Conservation (phyloP, 148 eudicot genomes). For the Mesembryanthemum crystallinum region DNA sequence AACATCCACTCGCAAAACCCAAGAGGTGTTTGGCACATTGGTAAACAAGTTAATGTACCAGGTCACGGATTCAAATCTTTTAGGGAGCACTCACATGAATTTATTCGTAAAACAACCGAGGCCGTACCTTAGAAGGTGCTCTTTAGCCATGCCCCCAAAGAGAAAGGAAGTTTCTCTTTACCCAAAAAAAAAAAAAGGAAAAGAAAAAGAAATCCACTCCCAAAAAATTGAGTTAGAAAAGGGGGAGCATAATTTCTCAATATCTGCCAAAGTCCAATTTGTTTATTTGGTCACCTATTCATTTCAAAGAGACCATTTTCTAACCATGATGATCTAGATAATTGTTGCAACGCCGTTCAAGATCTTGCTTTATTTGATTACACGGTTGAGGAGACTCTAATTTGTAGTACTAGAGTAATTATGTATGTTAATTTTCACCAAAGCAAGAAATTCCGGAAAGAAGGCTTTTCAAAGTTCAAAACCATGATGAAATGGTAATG, state of each 20-base stretch:
- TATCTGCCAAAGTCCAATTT: not conserved
- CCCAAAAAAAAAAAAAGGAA: too few species aligned
- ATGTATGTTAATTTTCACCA: not conserved
- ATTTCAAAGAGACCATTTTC: not conserved
- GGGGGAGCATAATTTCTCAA: constrained; percentile 7
- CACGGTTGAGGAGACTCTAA: not conserved
- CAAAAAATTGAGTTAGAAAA: too few species aligned
- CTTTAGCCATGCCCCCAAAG: too few species aligned
- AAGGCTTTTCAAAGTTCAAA: not conserved
- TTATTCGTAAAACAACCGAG: too few species aligned
- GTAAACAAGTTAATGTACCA: too few species aligned
- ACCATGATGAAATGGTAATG: constrained; percentile 11
- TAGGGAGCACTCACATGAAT: too few species aligned
- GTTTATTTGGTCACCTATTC: not conserved
- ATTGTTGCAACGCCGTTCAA: not conserved
- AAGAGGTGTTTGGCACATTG: too few species aligned
- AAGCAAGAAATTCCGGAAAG: constrained; percentile 12
- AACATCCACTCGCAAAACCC: not conserved
- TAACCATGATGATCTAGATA: not conserved
- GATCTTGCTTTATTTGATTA: not conserved
- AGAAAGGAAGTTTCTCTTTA: too few species aligned
- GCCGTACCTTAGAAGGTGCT: too few species aligned
- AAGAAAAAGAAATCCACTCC: too few species aligned
- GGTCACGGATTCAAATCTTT: too few species aligned
- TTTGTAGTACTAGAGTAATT: not conserved